Percentiles rank a stretch among this genome's conserved stretches.
Evolutionary conservation across 2,329 filamentous ascomycete species (phyloP).

Genomic region (Fusarium torreyae): DNA sequence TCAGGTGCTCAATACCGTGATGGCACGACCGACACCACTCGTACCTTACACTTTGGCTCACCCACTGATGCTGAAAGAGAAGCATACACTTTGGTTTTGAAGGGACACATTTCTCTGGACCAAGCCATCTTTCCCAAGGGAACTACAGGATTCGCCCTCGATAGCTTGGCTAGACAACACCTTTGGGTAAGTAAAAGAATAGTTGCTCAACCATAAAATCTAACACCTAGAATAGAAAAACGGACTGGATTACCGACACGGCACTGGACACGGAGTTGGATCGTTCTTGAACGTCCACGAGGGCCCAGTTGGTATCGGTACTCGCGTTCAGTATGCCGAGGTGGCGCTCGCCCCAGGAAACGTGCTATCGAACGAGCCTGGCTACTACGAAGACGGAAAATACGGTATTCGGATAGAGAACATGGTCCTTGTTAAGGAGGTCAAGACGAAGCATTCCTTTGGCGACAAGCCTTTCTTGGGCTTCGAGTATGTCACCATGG

Average conservation of each 20-base stretch:
- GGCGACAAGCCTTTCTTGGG: constrained; percentile 95
- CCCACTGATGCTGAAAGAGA: constrained; percentile 88
- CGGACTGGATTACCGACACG: constrained; percentile 95
- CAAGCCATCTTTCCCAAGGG: constrained; percentile 92
- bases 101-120: constrained; percentile 93
- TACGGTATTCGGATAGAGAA: constrained; percentile 99
- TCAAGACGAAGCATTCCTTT: constrained; percentile 88
- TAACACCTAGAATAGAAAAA: constrained; percentile 59
- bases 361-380: constrained; percentile 95
- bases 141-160: constrained; percentile 92
- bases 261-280: constrained; percentile 95
- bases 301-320: constrained; percentile 96
- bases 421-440: constrained; percentile 89
- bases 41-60: constrained; percentile 91
- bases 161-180: constrained; percentile 89
- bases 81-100: constrained; percentile 93
- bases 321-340: constrained; percentile 90
- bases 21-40: constrained; percentile 95
- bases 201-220: neutral
- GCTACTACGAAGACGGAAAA: constrained; percentile 95
- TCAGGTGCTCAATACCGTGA: constrained; percentile 97
- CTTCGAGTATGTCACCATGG: constrained; percentile 98
- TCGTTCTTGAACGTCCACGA: constrained; percentile 98
- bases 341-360: constrained; percentile 92
- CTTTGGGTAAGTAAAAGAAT: constrained; percentile 78